A percentile compares a stretch with the other conserved stretches of the same genome.
These are phyloP conservation scores for Aspergillus floridensis DNA, from an alignment of 2,329 filamentous ascomycete genomes.

Conservation along the genomic window DNA sequence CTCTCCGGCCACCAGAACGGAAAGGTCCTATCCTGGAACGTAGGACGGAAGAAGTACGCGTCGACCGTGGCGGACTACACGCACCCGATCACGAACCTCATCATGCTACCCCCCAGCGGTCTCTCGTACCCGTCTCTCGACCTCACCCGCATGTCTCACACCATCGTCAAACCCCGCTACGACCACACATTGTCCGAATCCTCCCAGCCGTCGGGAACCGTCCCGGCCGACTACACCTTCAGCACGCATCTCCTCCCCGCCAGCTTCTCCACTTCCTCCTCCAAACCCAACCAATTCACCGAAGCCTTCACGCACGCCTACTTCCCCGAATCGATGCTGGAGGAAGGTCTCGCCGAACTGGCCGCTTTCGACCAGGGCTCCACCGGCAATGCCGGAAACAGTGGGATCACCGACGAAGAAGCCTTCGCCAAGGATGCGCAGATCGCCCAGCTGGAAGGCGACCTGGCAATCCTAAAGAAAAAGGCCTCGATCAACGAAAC, in stretches of 20 bases:
- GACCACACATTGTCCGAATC: slow-evolving; percentile 39
- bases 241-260: slow-evolving; percentile 37
- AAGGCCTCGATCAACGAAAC: slow-evolving; percentile 35
- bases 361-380: slow-evolving; percentile 28
- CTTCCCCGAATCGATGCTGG: slow-evolving; percentile 39
- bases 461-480: slow-evolving; percentile 41
- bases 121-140: slow-evolving; percentile 37
- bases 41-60: slow-evolving; percentile 66
- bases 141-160: slow-evolving; percentile 53
- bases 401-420: slow-evolving; percentile 15
- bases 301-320: slow-evolving; percentile 39
- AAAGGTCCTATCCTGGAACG: slow-evolving; percentile 76
- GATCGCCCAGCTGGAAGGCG: slow-evolving; percentile 37
- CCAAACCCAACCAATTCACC: slow-evolving; percentile 30
- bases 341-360: slow-evolving; percentile 43
- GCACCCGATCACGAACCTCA: slow-evolving; percentile 76
- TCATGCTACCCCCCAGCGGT: slow-evolving; percentile 64
- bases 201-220: slow-evolving; percentile 32
- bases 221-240: slow-evolving; percentile 45
- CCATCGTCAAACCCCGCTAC: slow-evolving; percentile 72
- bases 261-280: slow-evolving; percentile 9
- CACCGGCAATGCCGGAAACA: slow-evolving; percentile 18
- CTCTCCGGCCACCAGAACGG: slow-evolving; percentile 80
- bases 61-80: slow-evolving; percentile 70
- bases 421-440: slow-evolving; percentile 25